Base-by-base conservation (phyloP, 2,329 filamentous ascomycete species). In the Fusarium metavorans region DNA sequence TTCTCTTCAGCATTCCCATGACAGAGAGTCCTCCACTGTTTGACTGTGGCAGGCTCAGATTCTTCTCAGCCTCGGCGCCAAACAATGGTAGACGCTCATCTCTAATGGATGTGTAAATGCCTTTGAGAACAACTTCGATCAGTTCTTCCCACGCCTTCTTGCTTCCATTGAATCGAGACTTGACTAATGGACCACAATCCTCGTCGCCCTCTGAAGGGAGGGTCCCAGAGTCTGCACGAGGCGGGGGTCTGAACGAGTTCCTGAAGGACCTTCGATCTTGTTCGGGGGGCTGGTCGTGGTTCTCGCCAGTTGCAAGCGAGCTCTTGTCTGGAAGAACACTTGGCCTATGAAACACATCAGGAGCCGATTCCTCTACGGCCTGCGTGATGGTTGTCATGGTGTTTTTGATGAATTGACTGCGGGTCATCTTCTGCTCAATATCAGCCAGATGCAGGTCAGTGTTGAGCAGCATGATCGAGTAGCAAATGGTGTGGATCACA, bases 361-460 rank as follows among this genome's bases (percentile, higher is more conserved):
- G 91, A 1, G 88, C 90, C n/a, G 92, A 91, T 76, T 97, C 94
- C 43, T 88, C 86, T 11, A 95, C 88, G 14, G 94, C 92, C 58
- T 95, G 92, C 68, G 90, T 91, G 72, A 99, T 94, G 0, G 96
- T 98, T 1, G 94, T 93, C 87, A 98, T 92, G 6, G 97, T 98
- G 81, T 99, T 99, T 83, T 97, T 97, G 80, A 99, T 90, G 80
- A 98, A 99, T 80, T 98, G 96, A 73, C 89, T 92, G 66, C 94
- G 91, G 2, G 96, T 98, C 97, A 99, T 99, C 85, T 97, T 97
- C 78, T 94, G 92, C 71, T 97, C 95, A 77, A 98, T 98, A 80
- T 98, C 95, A 68, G 96, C 97, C 79, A 98, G 84, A 80, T 99
- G 96, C 66, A 99, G 87, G 85, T 99, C 97, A 37, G 97, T 99